phyloP scores from a whole-genome alignment of 2,329 filamentous ascomycete species.

The Penicillium sp. region DNA sequence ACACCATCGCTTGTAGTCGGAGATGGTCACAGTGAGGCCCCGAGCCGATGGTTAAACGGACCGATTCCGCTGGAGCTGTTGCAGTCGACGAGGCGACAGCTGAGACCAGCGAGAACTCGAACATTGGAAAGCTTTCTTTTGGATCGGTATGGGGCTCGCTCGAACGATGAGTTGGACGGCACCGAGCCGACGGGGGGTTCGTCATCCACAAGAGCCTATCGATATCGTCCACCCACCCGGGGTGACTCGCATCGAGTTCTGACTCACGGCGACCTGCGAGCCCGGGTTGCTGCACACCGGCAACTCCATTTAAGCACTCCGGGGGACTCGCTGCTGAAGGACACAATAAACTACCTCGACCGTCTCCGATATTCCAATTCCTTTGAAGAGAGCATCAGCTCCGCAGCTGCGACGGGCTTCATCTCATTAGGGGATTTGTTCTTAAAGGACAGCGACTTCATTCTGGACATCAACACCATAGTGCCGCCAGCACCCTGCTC shows the following conservation, averaged over 20 bases:
- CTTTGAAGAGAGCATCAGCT: slow-evolving; percentile 56
- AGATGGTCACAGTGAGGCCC: slow-evolving; percentile 28
- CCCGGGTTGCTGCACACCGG: slow-evolving; percentile 39
- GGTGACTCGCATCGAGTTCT: slow-evolving; percentile 31
- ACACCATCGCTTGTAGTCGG: slow-evolving; percentile 17
- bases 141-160: slow-evolving; percentile 36
- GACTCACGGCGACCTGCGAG: slow-evolving; percentile 38
- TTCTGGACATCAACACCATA: slow-evolving; percentile 56
- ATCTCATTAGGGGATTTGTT: slow-evolving; percentile 55
- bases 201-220: slow-evolving; percentile 28
- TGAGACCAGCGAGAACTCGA: slow-evolving; percentile 40
- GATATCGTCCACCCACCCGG: slow-evolving; percentile 34
- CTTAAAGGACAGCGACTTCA: slow-evolving; percentile 57
- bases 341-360: slow-evolving; percentile 63
- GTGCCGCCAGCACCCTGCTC: slow-evolving; percentile 57
- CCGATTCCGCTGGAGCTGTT: slow-evolving; percentile 40
- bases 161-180: slow-evolving; percentile 28
- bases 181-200: slow-evolving; percentile 20
- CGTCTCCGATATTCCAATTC: slow-evolving; percentile 56
- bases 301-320: slow-evolving; percentile 39
- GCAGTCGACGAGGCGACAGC: slow-evolving; percentile 44
- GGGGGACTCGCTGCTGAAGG: slow-evolving; percentile 50
- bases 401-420: slow-evolving; percentile 56
- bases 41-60: slow-evolving; percentile 24
- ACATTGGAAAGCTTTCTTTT: slow-evolving; percentile 44